phyloP scores from a whole-genome alignment of 331 rosid genomes.

The Dryas integrifolia region DNA sequence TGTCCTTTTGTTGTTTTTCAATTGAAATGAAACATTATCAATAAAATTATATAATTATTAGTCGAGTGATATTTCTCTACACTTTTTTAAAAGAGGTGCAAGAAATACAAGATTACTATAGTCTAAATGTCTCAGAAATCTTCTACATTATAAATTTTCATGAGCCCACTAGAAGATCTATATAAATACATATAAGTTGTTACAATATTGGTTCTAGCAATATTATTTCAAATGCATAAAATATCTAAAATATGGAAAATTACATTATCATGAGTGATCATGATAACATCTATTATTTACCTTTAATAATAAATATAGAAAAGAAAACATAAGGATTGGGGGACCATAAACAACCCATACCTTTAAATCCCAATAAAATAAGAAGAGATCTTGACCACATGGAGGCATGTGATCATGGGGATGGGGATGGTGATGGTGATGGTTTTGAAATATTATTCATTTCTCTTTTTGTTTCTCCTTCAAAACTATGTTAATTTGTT shows the following conservation, averaged over 20 bases:
- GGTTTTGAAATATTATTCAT: slow-evolving; percentile 27
- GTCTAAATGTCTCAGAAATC: too few species aligned
- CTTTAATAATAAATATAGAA: background rate
- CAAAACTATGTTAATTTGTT: background rate
- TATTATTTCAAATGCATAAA: slow-evolving; percentile 14
- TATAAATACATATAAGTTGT: too few species aligned
- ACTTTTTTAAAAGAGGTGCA: too few species aligned
- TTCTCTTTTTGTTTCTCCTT: slow-evolving; percentile 3
- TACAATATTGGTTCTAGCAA: too few species aligned
- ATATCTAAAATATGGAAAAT: slow-evolving; percentile 24
- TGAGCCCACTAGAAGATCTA: too few species aligned
- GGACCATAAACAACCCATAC: slow-evolving; percentile 98
- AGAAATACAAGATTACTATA: too few species aligned
- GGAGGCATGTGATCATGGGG: slow-evolving; percentile 65
- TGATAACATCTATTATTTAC: slow-evolving; percentile 12
- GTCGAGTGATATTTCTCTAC: too few species aligned
- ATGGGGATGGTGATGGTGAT: slow-evolving; percentile 33
- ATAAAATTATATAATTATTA: too few species aligned
- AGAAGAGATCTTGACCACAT: slow-evolving; percentile 72
- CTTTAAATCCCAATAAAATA: slow-evolving; percentile 62
- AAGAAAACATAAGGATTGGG: slow-evolving; percentile 55
- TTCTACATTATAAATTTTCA: too few species aligned
- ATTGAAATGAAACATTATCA: too few species aligned
- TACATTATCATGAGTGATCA: slow-evolving; percentile 26
- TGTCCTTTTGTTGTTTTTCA: too few species aligned